Conservation (phyloP, 1,284 basidiomycete species). For the Marasmius sp. region DNA sequence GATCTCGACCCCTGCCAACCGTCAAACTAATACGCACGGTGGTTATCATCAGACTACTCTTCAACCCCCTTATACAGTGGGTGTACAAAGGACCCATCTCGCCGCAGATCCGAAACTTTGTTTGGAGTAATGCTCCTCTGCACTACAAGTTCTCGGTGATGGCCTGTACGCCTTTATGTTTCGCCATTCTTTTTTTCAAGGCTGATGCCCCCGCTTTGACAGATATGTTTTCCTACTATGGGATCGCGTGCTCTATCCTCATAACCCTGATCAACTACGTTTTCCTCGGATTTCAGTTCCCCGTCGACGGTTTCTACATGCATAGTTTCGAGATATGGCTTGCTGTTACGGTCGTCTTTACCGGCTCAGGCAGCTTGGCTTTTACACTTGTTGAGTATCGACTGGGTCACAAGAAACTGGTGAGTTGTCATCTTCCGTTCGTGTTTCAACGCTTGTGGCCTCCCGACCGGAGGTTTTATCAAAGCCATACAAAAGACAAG, state of each 20-base stretch:
- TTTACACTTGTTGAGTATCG: constrained; percentile 79
- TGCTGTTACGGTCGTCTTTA: constrained; percentile 77
- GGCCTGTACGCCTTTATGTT: constrained; percentile 53
- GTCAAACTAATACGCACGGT: neutral
- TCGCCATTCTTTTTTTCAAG: neutral
- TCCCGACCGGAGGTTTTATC: too few relatives aligned
- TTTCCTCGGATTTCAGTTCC: constrained; percentile 67
- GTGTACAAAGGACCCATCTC: constrained; percentile 72
- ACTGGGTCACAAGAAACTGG: constrained; percentile 59
- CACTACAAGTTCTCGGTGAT: constrained; percentile 83
- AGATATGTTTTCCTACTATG: constrained; percentile 91
- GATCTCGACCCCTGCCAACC: neutral
- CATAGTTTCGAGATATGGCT: constrained; percentile 79
- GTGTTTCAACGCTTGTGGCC: neutral
- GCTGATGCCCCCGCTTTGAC: neutral
- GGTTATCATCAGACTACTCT: constrained; percentile 36
- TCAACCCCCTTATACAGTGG: constrained; percentile 76
- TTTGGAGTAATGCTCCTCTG: constrained; percentile 73
- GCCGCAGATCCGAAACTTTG: constrained; percentile 67
- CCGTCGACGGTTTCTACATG: constrained; percentile 71
- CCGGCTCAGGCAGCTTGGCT: constrained; percentile 70
- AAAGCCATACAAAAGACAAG: neutral
- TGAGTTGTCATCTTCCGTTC: constrained; percentile 35
- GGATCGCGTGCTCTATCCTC: constrained; percentile 68
- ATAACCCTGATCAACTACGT: constrained; percentile 76